Evolutionary conservation across 2,329 filamentous ascomycete genomes (phyloP).

Genomic region (Curvularia sp.): DNA sequence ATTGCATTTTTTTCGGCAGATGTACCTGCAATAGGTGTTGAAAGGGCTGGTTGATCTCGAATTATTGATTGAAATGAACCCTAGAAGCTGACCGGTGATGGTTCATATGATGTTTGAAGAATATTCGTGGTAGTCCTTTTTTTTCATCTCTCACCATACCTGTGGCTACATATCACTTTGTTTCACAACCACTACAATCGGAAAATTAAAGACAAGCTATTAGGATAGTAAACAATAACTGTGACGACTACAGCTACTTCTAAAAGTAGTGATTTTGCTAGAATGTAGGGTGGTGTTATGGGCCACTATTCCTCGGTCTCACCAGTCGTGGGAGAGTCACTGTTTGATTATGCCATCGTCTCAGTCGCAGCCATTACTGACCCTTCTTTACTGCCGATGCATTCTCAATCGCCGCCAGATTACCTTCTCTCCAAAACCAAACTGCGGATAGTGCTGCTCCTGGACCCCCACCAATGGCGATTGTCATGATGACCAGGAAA

Average conservation of each 20-base stretch:
- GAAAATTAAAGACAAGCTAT: too few species aligned
- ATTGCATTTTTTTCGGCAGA: not conserved
- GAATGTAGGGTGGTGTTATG: too few species aligned
- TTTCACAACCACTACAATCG: too few species aligned
- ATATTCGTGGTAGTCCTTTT: not conserved
- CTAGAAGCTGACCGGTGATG: not conserved
- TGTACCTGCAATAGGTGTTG: not conserved
- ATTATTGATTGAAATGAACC: not conserved
- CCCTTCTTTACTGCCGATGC: constrained; percentile 18
- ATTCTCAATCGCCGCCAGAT: constrained; percentile 21
- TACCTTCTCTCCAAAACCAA: constrained; percentile 29
- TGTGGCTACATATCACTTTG: too few species aligned
- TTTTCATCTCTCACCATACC: too few species aligned
- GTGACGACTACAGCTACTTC: too few species aligned
- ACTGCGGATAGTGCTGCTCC: constrained; percentile 20
- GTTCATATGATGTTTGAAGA: not conserved
- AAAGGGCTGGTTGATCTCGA: not conserved
- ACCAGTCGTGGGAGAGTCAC: too few species aligned
- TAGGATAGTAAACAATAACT: too few species aligned
- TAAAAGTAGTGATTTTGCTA: too few species aligned
- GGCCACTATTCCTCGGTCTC: too few species aligned
- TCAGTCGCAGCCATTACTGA: constrained; percentile 2
- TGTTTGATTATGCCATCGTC: not conserved
- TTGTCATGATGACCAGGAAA: constrained; percentile 8
- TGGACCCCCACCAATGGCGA: constrained; percentile 21